phyloP scores from a whole-genome alignment of 2,329 filamentous ascomycete genomes.

The Ophiocordyceps sinensis region DNA sequence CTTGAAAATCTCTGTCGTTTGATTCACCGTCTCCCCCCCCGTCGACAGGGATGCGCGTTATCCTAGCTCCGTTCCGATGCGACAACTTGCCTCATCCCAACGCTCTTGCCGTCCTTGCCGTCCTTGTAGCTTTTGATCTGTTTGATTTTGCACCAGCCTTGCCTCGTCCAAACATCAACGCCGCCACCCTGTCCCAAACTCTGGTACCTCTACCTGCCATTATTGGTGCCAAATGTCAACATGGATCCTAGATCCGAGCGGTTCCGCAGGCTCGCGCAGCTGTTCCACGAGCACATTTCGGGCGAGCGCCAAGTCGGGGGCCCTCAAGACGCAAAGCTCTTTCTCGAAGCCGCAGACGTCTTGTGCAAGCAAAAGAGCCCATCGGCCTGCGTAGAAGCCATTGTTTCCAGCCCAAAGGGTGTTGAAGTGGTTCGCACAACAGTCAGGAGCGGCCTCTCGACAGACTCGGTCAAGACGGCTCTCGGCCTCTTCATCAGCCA shows the following conservation, averaged over 20 bases:
- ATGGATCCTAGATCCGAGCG: background rate
- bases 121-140: no score
- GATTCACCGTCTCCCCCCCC: no score
- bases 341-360: constrained; percentile 5
- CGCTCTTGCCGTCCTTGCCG: no score
- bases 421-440: constrained; percentile 2
- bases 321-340: constrained; percentile 5
- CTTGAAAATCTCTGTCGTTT: no score
- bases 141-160: no score
- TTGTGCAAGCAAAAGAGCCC: constrained; percentile 2
- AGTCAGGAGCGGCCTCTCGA: constrained; percentile 4
- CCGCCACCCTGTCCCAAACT: no score
- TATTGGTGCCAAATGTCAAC: no score
- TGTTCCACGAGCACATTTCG: constrained; percentile 3
- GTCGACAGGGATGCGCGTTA: no score
- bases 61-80: no score
- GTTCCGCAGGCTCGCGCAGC: background rate
- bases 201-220: no score
- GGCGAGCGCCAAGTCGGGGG: constrained; percentile 3
- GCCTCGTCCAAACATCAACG: no score
- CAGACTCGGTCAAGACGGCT: background rate
- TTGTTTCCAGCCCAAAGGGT: constrained; percentile 2
- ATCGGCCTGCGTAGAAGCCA: constrained; percentile 3
- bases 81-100: no score
- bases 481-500: constrained; percentile 2